Evolutionary conservation across 768 basidiomycete species (phyloP), one percentile per base, ranked within the genome.

Genomic region (Epithele typhae): DNA sequence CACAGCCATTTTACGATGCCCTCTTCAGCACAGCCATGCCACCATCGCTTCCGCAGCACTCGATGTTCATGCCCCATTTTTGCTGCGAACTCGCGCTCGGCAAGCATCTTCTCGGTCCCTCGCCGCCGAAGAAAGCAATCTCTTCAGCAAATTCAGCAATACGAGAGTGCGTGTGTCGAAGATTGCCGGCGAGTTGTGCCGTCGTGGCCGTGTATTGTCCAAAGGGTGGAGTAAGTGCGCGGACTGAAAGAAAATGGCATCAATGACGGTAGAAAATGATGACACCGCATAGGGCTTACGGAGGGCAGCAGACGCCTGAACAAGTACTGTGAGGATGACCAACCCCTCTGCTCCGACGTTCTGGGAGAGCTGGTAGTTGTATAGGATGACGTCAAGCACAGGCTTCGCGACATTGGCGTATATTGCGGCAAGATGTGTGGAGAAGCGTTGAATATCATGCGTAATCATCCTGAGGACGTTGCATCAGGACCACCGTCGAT

Each of bases 1-100:
- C 95, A 99, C 7, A 94, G 59, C 86, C 85, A 97, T 68, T 99
- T 98, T 59, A 97, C 85, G 36, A 99, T 83, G 2, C 90, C 92
- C 65, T 98, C 95, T 64, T 99, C 95, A 15, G 85, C 78, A 60
- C 92, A 87, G 2, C 86, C 82, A 64, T 95, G 91, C 86, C 85
- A 90, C 77, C 94, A 89, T 25, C 86, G 73, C 52, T 87, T 82
- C 22, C 77, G 69, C 55, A 94, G 72, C 2, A 94, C 86, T 48
- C 76, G 76, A 54, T 86, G 86, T 64, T 93, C 87, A 55, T 98
- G 95, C 60, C 82, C 82, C 48, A 95, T 75, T 21, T 95, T 74
- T 6, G 79, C 78, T 23, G 85, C 84, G 63, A 94, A 97, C 54
- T 89, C 87, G 39, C 90, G 75, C 64, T 97, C 94, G 44, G 97